These are phyloP conservation scores for Albatrellus ellisii DNA, from an alignment of 768 basidiomycete genomes.

Conservation along the genomic window DNA sequence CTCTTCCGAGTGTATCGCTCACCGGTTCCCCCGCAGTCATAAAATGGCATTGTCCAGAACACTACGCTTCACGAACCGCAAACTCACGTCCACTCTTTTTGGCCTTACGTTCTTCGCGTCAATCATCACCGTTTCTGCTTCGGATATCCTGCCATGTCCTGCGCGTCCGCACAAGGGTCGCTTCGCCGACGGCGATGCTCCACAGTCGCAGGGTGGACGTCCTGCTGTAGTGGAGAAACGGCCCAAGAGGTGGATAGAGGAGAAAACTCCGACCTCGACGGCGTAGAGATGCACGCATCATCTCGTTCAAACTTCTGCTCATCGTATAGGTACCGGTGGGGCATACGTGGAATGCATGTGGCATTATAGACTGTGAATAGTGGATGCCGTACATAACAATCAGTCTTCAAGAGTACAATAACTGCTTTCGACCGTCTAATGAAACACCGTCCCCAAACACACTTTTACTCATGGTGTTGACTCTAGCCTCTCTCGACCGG, in stretches of 20 bases:
- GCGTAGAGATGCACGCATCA: background rate
- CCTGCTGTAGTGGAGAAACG: conserved; percentile 36
- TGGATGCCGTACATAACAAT: background rate
- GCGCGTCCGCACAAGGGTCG: conserved; percentile 46
- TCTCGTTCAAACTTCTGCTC: background rate
- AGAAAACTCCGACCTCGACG: conserved; percentile 25
- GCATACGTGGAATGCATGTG: background rate
- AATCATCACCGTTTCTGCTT: conserved; percentile 69
- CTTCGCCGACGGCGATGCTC: conserved; percentile 38
- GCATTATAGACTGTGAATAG: background rate
- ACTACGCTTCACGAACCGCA: conserved; percentile 38
- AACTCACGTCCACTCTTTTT: conserved; percentile 69
- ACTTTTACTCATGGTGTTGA: too few relatives aligned
- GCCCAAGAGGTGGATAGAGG: conserved; percentile 75
- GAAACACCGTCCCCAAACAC: background rate
- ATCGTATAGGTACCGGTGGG: background rate
- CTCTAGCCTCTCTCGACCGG: background rate
- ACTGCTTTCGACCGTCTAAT: background rate
- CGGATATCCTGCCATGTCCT: conserved; percentile 69
- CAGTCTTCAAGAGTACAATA: background rate
- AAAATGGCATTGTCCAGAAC: conserved; percentile 48
- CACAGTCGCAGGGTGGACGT: conserved; percentile 13
- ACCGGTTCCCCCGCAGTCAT: conserved; percentile 13
- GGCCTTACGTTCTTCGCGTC: conserved; percentile 69
- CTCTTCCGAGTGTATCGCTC: background rate